Evolutionary conservation across 2,329 filamentous ascomycete species (phyloP), one percentile per base, ranked within the genome.

Genomic region (Pseudodiploospora longispora): DNA sequence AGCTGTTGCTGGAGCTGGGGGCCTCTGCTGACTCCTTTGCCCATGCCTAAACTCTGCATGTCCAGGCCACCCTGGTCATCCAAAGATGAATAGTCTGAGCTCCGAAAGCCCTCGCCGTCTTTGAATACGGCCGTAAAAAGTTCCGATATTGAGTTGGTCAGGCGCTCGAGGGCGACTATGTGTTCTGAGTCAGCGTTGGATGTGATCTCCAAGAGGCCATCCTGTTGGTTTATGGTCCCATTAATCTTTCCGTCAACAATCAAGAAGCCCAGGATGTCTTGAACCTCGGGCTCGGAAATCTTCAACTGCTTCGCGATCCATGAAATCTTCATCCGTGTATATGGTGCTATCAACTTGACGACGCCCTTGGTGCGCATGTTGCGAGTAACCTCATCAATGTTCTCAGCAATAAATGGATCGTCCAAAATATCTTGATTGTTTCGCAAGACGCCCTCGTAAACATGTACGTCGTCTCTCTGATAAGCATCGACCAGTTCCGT

Each of bases 351-450:
- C 27, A 97, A 74, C 67, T 93, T 95, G 51, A 95, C 70, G 7
- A 97, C 82, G 1, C 90, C 91, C 72, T 96, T 96, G 52, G 90
- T 97, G 43, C 93, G 86, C 85, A 98, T 95, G 65, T 93, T 96
- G 36, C 93, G 86, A 42, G 91, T 98, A 46, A 98, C 91, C 68
- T 98, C 93, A 64, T 97, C 93, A 55, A 98, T 98, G 62, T 98
- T 97, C 68, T 97, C 93, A 29, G 91, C 91, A 55, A 98, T 98
- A 68, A 97, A 98, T 0, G 87, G 83, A 62, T 98, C 93, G 9
- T 84, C 81, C 34, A 97, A 74, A 28, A 98, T 82, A 59, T 96
- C 93, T 57, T 83, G 83, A 68, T 96, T 94, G 58, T 82, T 82
- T 57, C 87, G 82, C 44, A 98, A 72, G 33, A 96, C 89, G 43